phyloP scores from a whole-genome alignment of 768 basidiomycete species.

The Pleurotus pulmonarius region DNA sequence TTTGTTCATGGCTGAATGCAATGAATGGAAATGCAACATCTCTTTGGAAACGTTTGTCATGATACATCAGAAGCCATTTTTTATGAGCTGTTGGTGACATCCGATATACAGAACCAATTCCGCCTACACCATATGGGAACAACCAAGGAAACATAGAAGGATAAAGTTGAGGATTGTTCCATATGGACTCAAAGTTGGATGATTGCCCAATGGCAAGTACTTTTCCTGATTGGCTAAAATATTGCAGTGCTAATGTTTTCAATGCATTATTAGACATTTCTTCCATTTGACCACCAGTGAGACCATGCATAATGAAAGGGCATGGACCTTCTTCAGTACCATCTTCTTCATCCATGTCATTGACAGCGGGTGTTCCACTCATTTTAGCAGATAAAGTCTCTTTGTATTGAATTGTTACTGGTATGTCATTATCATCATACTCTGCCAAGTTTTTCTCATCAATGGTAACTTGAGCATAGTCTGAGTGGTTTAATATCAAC shows the following conservation, averaged over 20 bases:
- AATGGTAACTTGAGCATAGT: conserved; percentile 20
- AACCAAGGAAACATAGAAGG: conserved; percentile 31
- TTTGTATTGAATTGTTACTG: conserved; percentile 1
- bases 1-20: conserved; percentile 27
- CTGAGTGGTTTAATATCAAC: conserved; percentile 22
- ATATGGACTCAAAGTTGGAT: conserved; percentile 14
- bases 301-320: conserved; percentile 20
- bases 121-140: conserved; percentile 35
- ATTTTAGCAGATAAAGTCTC: neutral
- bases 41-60: conserved; percentile 24
- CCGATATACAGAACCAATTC: conserved; percentile 15
- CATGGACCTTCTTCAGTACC: conserved; percentile 9
- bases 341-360: conserved; percentile 20
- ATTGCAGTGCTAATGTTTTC: conserved; percentile 20
- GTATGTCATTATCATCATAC: conserved; percentile 12
- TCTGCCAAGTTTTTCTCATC: conserved; percentile 9
- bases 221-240: conserved; percentile 20
- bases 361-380: neutral
- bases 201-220: conserved; percentile 19
- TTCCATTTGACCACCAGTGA: conserved; percentile 8
- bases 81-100: conserved; percentile 20
- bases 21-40: conserved; percentile 22
- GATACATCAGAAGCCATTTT: conserved; percentile 24
- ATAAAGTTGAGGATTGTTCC: conserved; percentile 23
- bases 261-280: conserved; percentile 9